These are phyloP conservation scores for Xylaria nigripes DNA, from an alignment of 495 filamentous ascomycete genomes.

Conservation along the genomic window DNA sequence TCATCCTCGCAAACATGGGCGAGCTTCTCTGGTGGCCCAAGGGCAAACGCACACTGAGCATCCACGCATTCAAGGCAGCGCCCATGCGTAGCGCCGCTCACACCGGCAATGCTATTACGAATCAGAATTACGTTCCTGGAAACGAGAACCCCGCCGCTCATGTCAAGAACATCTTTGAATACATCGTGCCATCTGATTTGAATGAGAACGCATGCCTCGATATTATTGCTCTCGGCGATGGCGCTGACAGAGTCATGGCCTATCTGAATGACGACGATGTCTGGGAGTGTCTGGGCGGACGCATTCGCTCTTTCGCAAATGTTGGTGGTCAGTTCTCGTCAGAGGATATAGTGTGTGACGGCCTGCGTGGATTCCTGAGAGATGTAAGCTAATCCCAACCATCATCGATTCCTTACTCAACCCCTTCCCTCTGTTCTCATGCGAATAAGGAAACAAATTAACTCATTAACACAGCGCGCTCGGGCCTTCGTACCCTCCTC, in stretches of 20 bases:
- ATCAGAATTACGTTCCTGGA: conserved; percentile 46
- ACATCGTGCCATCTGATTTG: conserved; percentile 44
- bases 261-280: conserved; percentile 44
- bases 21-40: conserved; percentile 61
- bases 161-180: conserved; percentile 53
- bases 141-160: conserved; percentile 49
- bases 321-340: conserved; percentile 31
- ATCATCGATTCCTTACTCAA: neutral
- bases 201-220: conserved; percentile 45
- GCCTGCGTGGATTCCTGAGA: conserved; percentile 38
- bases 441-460: neutral
- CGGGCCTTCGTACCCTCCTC: conserved; percentile 53
- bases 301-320: conserved; percentile 32
- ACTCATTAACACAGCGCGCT: conserved; percentile 35
- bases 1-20: conserved; percentile 67
- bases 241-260: conserved; percentile 41
- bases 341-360: conserved; percentile 25
- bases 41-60: conserved; percentile 46
- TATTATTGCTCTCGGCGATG: conserved; percentile 56
- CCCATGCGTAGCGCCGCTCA: conserved; percentile 51
- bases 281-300: conserved; percentile 41
- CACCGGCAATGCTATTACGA: conserved; percentile 27
- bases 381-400: conserved; percentile 30
- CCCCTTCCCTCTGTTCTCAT: neutral
- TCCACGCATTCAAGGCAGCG: conserved; percentile 40